Conservation (phyloP, 345 rosid genomes). For the Firmiana major region DNA sequence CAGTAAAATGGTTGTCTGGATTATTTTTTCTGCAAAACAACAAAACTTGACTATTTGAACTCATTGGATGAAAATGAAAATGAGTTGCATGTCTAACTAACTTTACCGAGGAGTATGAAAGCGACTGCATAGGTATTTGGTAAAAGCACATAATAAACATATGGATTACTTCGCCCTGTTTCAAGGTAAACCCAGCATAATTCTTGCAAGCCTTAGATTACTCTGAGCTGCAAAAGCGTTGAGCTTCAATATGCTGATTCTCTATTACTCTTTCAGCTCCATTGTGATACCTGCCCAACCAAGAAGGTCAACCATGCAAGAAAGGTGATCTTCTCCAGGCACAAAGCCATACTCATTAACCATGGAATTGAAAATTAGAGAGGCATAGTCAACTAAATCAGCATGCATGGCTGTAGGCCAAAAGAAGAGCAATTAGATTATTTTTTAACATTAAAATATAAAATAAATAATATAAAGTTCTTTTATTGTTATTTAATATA, state of each 20-base stretch:
- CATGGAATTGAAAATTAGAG: constrained; percentile 51
- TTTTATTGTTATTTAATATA: too few relatives aligned
- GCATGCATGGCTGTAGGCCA: constrained; percentile 81
- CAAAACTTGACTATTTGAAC: neutral
- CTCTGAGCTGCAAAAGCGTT: constrained; percentile 79
- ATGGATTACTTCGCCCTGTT: constrained; percentile 45
- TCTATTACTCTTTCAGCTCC: constrained; percentile 51
- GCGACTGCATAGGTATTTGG: constrained; percentile 75
- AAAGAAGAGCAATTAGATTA: constrained; percentile 54
- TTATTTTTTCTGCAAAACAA: neutral
- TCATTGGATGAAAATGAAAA: neutral
- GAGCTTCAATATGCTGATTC: constrained; percentile 30
- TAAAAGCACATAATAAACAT: constrained; percentile 51
- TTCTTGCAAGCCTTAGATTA: constrained; percentile 59
- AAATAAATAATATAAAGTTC: too few relatives aligned
- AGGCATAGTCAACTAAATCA: constrained; percentile 57
- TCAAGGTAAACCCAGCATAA: constrained; percentile 56
- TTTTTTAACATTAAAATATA: too few relatives aligned
- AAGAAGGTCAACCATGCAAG: constrained; percentile 70
- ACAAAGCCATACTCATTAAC: constrained; percentile 32
- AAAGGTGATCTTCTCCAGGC: constrained; percentile 58
- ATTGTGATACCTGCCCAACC: constrained; percentile 67
- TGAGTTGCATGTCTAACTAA: neutral
- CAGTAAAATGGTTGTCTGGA: neutral
- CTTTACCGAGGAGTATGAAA: constrained; percentile 4